phyloP scores from a whole-genome alignment of 768 basidiomycete genomes.

The Russula virescens region DNA sequence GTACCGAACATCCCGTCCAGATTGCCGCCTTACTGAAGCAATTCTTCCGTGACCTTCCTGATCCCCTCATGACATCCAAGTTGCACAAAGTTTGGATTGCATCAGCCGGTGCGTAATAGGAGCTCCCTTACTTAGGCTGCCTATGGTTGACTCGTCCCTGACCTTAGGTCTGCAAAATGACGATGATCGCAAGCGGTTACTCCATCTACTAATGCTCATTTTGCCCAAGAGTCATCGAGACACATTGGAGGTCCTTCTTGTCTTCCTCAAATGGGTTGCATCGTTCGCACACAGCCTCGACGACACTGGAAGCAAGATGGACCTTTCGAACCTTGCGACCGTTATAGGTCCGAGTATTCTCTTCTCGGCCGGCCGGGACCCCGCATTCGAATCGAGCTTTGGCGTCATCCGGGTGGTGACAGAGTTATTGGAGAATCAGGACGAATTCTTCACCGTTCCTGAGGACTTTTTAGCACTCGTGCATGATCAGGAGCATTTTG shows the following conservation, averaged over 20 bases:
- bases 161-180: slow-evolving; percentile 66
- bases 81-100: slow-evolving; percentile 84
- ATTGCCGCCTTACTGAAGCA: slow-evolving; percentile 95
- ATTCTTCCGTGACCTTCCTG: slow-evolving; percentile 93
- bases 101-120: slow-evolving; percentile 65
- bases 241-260: slow-evolving; percentile 95
- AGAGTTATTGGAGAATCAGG: slow-evolving; percentile 83
- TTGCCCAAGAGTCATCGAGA: slow-evolving; percentile 93
- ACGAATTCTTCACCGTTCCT: slow-evolving; percentile 94
- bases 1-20: slow-evolving; percentile 94
- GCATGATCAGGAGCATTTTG: slow-evolving; percentile 88
- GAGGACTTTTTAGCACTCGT: slow-evolving; percentile 82
- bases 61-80: slow-evolving; percentile 93
- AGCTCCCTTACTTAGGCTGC: not conserved
- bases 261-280: slow-evolving; percentile 99
- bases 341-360: slow-evolving; percentile 99
- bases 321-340: slow-evolving; percentile 89
- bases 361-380: slow-evolving; percentile 79
- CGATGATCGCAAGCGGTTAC: slow-evolving; percentile 71
- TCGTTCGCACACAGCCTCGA: slow-evolving; percentile 98
- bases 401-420: slow-evolving; percentile 81
- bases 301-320: slow-evolving; percentile 98
- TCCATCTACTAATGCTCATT: slow-evolving; percentile 81
- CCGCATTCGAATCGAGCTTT: slow-evolving; percentile 91
- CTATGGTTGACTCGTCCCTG: slow-evolving; percentile 19